Conservation (phyloP, 225 moss, liverwort and hornwort genomes). For the Pleurozium schreberi region DNA sequence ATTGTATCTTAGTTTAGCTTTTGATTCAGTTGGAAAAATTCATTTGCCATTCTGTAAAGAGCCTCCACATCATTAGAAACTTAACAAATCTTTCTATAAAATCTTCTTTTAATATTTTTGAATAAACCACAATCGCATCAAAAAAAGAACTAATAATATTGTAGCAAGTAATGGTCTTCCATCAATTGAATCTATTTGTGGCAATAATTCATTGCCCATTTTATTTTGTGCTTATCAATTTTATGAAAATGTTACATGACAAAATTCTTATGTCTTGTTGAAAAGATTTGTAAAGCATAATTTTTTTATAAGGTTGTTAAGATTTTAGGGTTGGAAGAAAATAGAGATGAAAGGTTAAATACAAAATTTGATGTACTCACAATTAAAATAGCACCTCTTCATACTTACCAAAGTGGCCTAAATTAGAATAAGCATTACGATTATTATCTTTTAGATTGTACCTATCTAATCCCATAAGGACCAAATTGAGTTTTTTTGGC, state of each 20-base stretch:
- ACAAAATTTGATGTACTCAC: not conserved
- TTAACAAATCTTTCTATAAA: too few relatives aligned
- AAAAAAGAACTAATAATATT: not conserved
- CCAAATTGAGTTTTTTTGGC: too few relatives aligned
- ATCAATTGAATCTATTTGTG: not conserved
- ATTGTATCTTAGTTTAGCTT: not conserved
- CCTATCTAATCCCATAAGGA: too few relatives aligned
- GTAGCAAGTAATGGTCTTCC: constrained; percentile 1
- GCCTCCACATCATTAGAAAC: too few relatives aligned
- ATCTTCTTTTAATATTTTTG: too few relatives aligned
- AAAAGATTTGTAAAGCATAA: not conserved
- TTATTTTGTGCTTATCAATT: not conserved
- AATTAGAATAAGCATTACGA: not conserved
- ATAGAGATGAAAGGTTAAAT: not conserved
- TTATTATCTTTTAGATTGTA: not conserved
- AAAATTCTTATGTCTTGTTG: not conserved
- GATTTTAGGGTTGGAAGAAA: not conserved
- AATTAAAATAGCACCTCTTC: not conserved
- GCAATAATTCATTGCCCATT: not conserved
- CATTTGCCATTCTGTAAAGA: not conserved
- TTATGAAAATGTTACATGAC: not conserved
- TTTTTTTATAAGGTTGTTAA: too few relatives aligned
- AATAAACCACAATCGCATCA: constrained; percentile 2
- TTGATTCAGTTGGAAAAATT: not conserved
- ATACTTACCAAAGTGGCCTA: not conserved